These are phyloP conservation scores for Aspergillus haitiensis DNA, from an alignment of 495 filamentous ascomycete species.

Conservation along the genomic window DNA sequence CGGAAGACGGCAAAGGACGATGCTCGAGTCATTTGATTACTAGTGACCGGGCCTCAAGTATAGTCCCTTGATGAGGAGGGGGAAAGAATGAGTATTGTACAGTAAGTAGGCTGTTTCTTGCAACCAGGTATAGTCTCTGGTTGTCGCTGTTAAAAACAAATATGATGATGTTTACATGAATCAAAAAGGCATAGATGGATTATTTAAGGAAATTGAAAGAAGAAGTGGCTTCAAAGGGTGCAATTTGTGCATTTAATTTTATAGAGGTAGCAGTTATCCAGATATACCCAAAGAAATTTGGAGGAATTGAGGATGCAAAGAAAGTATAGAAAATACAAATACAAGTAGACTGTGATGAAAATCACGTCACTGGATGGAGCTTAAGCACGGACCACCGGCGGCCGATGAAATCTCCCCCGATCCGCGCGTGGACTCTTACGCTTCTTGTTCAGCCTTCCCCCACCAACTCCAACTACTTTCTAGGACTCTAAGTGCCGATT, in stretches of 20 bases:
- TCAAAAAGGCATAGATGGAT: no score
- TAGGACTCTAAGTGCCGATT: background rate
- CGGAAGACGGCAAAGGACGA: no score
- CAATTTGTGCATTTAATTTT: no score
- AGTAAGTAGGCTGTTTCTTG: no score
- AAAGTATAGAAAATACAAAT: background rate
- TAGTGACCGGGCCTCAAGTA: no score
- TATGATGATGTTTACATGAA: background rate
- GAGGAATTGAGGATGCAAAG: background rate
- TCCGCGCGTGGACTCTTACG: slow-evolving; percentile 5
- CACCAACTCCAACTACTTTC: slow-evolving; percentile 15
- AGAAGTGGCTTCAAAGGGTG: no score
- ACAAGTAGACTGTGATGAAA: background rate
- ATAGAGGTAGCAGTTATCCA: no score
- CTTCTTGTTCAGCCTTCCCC: slow-evolving; percentile 7
- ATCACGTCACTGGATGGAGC: slow-evolving; percentile 14
- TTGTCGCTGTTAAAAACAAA: background rate
- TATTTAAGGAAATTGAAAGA: no score
- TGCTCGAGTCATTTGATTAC: no score
- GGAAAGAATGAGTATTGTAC: no score
- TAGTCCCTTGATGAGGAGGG: no score
- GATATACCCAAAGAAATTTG: no score
- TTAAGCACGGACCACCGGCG: slow-evolving; percentile 34
- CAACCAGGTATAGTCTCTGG: background rate
- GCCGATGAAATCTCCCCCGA: background rate